Evolutionary conservation across 176 grass and related monocot species (phyloP).

Genomic region (Avena sativa): DNA sequence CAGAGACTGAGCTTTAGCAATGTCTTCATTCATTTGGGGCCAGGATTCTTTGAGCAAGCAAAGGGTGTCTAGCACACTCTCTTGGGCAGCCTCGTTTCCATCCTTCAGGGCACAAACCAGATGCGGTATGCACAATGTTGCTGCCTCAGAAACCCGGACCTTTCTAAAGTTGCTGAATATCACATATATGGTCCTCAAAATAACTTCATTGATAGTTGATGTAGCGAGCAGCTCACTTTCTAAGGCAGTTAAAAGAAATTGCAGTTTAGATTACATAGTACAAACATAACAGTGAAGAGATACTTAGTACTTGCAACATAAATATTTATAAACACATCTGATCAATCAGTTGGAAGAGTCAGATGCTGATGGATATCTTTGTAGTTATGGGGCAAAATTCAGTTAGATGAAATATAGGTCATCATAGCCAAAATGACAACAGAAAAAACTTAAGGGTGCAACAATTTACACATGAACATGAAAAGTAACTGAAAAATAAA

Average conservation of each 20-base stretch:
- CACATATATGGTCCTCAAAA: constrained; percentile 83
- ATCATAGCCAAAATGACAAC: constrained; percentile 18
- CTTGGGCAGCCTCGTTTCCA: constrained; percentile 82
- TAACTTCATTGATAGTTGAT: constrained; percentile 83
- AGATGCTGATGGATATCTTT: constrained; percentile 25
- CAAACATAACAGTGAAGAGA: constrained; percentile 26
- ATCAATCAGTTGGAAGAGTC: constrained; percentile 15
- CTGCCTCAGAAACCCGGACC: constrained; percentile 84
- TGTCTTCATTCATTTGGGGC: constrained; percentile 92
- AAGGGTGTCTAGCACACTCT: constrained; percentile 86
- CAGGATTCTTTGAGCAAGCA: constrained; percentile 95
- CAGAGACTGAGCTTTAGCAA: constrained; percentile 87
- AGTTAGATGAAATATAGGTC: constrained; percentile 16
- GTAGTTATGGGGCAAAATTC: not conserved
- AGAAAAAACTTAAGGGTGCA: constrained; percentile 6
- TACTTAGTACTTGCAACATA: constrained; percentile 12
- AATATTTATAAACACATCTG: constrained; percentile 19
- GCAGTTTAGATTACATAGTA: constrained; percentile 36
- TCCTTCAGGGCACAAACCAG: constrained; percentile 80
- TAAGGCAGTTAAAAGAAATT: constrained; percentile 65
- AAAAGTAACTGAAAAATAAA: constrained; percentile 24
- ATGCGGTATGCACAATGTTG: constrained; percentile 93
- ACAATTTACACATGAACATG: constrained; percentile 32
- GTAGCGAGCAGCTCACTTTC: constrained; percentile 85
- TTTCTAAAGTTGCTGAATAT: constrained; percentile 95